Conservation (phyloP, 352 stramenopile species). For the Pelagophyceae sp. region DNA sequence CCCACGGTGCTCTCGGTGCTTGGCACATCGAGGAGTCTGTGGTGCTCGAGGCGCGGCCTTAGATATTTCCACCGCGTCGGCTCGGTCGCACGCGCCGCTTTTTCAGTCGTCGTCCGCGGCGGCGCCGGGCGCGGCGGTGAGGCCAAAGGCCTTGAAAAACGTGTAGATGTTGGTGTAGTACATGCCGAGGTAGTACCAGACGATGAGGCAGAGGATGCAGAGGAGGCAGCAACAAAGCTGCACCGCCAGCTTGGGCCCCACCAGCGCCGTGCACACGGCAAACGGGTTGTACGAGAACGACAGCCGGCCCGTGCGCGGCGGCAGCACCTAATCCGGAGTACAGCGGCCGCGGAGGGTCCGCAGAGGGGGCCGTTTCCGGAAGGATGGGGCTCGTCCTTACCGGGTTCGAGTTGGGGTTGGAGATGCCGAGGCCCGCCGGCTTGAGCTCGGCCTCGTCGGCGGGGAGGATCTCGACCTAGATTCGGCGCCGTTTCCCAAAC, state of each 20-base stretch:
- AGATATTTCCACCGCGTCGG: no score
- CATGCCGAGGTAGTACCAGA: constrained; percentile 31
- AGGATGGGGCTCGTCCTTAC: no score
- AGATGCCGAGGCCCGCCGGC: constrained; percentile 64
- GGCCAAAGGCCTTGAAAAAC: neutral
- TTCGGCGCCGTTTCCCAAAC: no score
- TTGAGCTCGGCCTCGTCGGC: constrained; percentile 65
- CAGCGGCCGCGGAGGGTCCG: no score
- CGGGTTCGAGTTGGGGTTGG: constrained; percentile 78
- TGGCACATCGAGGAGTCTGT: no score
- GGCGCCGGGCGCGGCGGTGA: neutral
- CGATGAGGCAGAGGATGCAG: constrained; percentile 49
- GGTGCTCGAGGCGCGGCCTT: no score
- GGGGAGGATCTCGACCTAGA: constrained; percentile 58
- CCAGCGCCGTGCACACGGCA: constrained; percentile 68
- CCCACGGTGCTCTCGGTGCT: no score
- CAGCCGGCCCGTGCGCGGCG: constrained; percentile 69
- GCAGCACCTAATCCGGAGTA: no score
- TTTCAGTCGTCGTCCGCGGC: no score
- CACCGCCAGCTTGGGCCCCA: constrained; percentile 71
- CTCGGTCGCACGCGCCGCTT: no score
- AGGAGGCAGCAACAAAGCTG: constrained; percentile 59
- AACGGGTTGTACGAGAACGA: constrained; percentile 76
- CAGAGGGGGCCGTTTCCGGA: no score
- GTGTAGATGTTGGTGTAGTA: constrained; percentile 22